Evolutionary conservation across 2,329 filamentous ascomycete species (phyloP).

Genomic region (Aspergillus cejpii): DNA sequence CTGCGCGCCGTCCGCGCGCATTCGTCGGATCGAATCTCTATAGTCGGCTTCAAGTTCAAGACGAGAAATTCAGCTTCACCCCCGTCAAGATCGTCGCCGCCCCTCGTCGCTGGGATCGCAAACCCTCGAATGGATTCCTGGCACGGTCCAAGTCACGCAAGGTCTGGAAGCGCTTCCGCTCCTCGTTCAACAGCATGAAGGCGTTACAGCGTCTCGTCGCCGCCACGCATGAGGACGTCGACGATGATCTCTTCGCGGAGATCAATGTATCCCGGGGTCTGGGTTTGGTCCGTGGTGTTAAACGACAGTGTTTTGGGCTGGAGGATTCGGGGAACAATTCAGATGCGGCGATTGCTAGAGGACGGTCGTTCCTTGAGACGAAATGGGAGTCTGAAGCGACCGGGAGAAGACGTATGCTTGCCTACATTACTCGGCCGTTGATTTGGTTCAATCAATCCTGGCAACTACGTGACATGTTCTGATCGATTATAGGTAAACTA

Average conservation of each 20-base stretch:
- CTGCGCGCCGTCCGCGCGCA: neutral
- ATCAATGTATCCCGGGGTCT: conserved; percentile 30
- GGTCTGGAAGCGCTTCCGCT: conserved; percentile 42
- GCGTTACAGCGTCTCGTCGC: conserved; percentile 22
- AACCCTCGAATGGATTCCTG: conserved; percentile 38
- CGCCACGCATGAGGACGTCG: conserved; percentile 12
- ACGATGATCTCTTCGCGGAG: conserved; percentile 25
- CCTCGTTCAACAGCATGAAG: conserved; percentile 32
- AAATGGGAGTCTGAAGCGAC: conserved; percentile 35
- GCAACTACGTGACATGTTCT: conserved; percentile 6
- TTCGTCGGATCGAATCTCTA: neutral
- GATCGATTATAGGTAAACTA: conserved; percentile 17
- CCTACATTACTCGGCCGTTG: neutral
- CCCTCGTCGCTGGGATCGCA: conserved; percentile 42
- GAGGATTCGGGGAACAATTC: neutral
- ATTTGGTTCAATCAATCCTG: neutral
- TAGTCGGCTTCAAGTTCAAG: conserved; percentile 9
- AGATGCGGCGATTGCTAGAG: conserved; percentile 15
- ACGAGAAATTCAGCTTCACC: conserved; percentile 38
- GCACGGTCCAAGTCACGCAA: conserved; percentile 39
- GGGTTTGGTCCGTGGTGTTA: conserved; percentile 30
- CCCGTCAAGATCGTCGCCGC: conserved; percentile 32
- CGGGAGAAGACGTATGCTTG: conserved; percentile 25
- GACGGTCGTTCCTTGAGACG: conserved; percentile 37
- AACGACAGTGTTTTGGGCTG: conserved; percentile 29